Evolutionary conservation across 345 rosid species (phyloP).

Genomic region (Trapa bicornis): DNA sequence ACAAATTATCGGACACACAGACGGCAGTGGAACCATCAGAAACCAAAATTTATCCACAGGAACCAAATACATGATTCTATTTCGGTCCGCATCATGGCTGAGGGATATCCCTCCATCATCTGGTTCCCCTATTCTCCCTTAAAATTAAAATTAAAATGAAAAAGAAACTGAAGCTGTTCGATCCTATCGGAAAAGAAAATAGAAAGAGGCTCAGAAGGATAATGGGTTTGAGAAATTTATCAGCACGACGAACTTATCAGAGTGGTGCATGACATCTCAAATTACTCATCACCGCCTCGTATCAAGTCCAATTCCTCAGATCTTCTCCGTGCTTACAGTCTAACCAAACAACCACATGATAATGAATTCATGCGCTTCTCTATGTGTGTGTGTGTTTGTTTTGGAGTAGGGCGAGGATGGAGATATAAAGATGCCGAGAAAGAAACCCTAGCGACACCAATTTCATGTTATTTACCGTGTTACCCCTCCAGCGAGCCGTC

Average conservation of each 20-base stretch:
- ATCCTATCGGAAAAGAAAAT: background rate
- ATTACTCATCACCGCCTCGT: conserved; percentile 30
- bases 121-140: conserved; percentile 13
- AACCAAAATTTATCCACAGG: conserved; percentile 37
- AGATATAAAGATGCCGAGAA: background rate
- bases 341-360: background rate
- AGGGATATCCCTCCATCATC: conserved; percentile 24
- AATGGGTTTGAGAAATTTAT: conserved; percentile 34
- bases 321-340: background rate
- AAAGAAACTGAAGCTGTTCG: too few species aligned
- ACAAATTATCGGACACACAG: too few species aligned
- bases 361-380: background rate
- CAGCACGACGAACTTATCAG: conserved; percentile 39
- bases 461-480: background rate
- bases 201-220: conserved; percentile 28
- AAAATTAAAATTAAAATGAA: background rate
- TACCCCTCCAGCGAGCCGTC: background rate
- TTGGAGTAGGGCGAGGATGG: background rate
- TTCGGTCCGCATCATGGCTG: conserved; percentile 60
- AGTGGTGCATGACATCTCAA: conserved; percentile 57
- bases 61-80: conserved; percentile 20
- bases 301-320: background rate
- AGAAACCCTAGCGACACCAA: background rate
- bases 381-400: background rate
- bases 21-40: conserved; percentile 34